These are phyloP conservation scores for Spinellus fusiger DNA, from an alignment of 192 early-diverging fungal genomes.

Conservation along the genomic window DNA sequence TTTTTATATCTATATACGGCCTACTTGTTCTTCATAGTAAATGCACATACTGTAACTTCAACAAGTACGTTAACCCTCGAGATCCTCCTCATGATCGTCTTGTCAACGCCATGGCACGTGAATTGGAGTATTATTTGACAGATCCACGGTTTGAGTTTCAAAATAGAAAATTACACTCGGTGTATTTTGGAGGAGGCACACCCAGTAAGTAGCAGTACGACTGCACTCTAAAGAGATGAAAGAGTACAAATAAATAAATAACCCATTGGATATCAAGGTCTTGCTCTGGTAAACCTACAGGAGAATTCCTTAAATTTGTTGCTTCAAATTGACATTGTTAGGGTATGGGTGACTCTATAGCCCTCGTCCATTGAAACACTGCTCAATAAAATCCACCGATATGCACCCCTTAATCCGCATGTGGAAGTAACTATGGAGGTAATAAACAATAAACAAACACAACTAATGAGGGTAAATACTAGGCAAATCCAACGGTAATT, in stretches of 20 bases:
- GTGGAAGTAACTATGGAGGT: constrained; percentile 53
- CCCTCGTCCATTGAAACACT: constrained; percentile 36
- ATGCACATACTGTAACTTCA: constrained; percentile 56
- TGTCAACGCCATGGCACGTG: constrained; percentile 29
- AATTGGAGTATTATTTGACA: constrained; percentile 32
- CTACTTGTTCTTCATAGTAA: constrained; percentile 21
- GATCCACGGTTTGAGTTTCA: constrained; percentile 24
- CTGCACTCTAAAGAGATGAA: too few relatives aligned
- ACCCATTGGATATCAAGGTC: constrained; percentile 6
- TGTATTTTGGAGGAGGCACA: constrained; percentile 56
- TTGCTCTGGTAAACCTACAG: not conserved
- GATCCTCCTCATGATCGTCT: constrained; percentile 39
- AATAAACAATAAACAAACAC: too few relatives aligned
- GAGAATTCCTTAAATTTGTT: not conserved
- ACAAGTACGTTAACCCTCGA: constrained; percentile 46
- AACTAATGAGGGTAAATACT: too few relatives aligned
- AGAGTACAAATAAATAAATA: too few relatives aligned
- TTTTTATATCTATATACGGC: not conserved
- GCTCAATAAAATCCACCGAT: constrained; percentile 26
- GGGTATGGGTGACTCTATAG: constrained; percentile 12
- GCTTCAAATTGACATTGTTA: not conserved
- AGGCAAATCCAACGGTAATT: constrained; percentile 52
- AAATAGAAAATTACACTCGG: constrained; percentile 30
- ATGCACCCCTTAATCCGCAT: constrained; percentile 20
- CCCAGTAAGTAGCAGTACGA: too few relatives aligned